Conservation (phyloP, 2,329 filamentous ascomycete genomes). For the Ophiobolus disseminans region DNA sequence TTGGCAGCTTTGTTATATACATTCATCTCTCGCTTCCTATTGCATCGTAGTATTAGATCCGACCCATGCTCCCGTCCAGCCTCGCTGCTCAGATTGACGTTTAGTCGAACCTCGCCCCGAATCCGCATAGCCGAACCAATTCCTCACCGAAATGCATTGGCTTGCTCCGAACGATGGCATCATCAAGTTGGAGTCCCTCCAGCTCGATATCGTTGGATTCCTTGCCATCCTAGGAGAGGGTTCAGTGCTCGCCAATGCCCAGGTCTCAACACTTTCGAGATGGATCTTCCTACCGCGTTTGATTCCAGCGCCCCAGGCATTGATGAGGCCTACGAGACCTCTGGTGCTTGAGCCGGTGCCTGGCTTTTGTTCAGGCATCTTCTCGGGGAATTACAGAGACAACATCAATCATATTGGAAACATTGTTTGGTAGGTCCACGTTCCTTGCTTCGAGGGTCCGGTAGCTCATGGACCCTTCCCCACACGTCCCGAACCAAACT, state of each 20-base stretch:
- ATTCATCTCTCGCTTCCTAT: conserved; percentile 11
- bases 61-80: conserved; percentile 31
- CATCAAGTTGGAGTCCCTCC: conserved; percentile 47
- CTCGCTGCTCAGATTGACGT: conserved; percentile 10
- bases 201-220: conserved; percentile 64
- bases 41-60: conserved; percentile 11
- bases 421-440: conserved; percentile 50
- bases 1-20: conserved; percentile 24
- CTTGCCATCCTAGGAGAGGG: conserved; percentile 62
- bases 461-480: conserved; percentile 11
- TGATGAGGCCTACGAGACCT: conserved; percentile 56
- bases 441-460: neutral
- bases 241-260: conserved; percentile 58
- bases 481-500: conserved; percentile 8
- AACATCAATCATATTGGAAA: conserved; percentile 59
- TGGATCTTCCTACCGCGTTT: conserved; percentile 59
- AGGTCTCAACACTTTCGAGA: conserved; percentile 58
- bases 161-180: conserved; percentile 35
- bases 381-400: conserved; percentile 56
- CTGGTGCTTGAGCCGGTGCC: conserved; percentile 49
- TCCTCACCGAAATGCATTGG: conserved; percentile 44
- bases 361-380: conserved; percentile 54
- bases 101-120: neutral
- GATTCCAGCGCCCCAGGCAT: conserved; percentile 59
- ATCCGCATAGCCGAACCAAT: neutral